These are phyloP conservation scores for Achlya hypogyna DNA, from an alignment of 352 stramenopile species.

Conservation along the genomic window DNA sequence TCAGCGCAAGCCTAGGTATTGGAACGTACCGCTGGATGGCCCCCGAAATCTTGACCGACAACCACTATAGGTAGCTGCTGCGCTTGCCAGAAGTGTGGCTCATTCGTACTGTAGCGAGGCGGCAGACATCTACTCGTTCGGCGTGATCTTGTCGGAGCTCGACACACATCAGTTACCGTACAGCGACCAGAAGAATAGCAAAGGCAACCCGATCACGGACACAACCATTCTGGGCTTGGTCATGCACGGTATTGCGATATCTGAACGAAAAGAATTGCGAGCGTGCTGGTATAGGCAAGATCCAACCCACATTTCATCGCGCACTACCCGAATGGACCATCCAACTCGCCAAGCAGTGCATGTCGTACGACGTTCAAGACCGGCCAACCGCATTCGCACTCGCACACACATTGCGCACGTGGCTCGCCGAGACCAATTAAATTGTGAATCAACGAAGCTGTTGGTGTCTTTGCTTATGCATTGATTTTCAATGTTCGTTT, in stretches of 20 bases:
- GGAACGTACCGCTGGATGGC: constrained; percentile 16
- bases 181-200: constrained; percentile 15
- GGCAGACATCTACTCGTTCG: constrained; percentile 12
- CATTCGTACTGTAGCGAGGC: background rate
- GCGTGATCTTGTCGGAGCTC: constrained; percentile 5
- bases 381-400: background rate
- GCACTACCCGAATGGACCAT: background rate
- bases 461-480: too few relatives aligned
- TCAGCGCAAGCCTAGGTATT: background rate
- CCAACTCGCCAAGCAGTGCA: background rate
- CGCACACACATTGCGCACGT: background rate
- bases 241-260: background rate
- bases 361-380: background rate
- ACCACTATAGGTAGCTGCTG: background rate
- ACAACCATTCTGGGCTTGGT: constrained; percentile 41
- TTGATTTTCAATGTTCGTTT: too few relatives aligned
- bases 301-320: background rate
- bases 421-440: too few relatives aligned
- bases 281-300: background rate
- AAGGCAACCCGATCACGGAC: constrained; percentile 30
- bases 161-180: constrained; percentile 7
- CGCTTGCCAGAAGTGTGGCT: background rate
- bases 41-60: constrained; percentile 1
- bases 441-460: too few relatives aligned
- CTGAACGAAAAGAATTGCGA: background rate